phyloP scores from a whole-genome alignment of 1,284 basidiomycete species.

The Trametes polyzona region DNA sequence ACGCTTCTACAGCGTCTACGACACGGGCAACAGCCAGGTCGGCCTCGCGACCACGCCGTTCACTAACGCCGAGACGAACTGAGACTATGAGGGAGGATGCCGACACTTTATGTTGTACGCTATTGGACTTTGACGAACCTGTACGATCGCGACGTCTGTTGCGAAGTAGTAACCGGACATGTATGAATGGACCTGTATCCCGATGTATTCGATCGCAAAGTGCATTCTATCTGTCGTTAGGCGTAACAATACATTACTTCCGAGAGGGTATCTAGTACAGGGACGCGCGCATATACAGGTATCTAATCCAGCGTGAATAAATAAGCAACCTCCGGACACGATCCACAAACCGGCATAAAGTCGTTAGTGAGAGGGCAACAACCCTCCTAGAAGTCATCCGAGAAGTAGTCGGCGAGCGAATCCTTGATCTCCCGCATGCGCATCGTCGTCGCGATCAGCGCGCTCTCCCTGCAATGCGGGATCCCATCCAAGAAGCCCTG shows the following conservation, averaged over 20 bases:
- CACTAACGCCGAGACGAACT: conserved; percentile 48
- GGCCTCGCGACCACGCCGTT: conserved; percentile 50
- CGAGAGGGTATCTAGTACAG: background rate
- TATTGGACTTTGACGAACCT: background rate
- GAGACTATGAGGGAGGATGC: conserved; percentile 9
- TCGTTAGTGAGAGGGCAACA: background rate
- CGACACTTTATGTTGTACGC: too few species aligned
- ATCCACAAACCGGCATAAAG: background rate
- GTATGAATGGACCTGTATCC: background rate
- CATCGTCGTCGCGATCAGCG: conserved; percentile 34
- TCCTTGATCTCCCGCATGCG: conserved; percentile 38
- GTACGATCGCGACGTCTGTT: too few species aligned
- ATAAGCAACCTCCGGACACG: background rate
- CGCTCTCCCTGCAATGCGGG: conserved; percentile 41
- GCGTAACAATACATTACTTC: background rate
- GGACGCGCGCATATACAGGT: conserved; percentile 1
- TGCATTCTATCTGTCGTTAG: background rate
- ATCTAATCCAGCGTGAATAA: conserved; percentile 10
- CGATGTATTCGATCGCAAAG: background rate
- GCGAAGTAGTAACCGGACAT: background rate
- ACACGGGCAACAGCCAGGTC: conserved; percentile 53
- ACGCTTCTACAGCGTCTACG: conserved; percentile 70
- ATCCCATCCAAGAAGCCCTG: conserved; percentile 44
- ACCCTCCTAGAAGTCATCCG: conserved; percentile 35
- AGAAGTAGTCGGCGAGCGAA: conserved; percentile 38